Percentiles rank a stretch among this genome's conserved stretches.
These are phyloP conservation scores for Strobilomyces echinocephalus DNA, from an alignment of 768 basidiomycete species.

Conservation along the genomic window DNA sequence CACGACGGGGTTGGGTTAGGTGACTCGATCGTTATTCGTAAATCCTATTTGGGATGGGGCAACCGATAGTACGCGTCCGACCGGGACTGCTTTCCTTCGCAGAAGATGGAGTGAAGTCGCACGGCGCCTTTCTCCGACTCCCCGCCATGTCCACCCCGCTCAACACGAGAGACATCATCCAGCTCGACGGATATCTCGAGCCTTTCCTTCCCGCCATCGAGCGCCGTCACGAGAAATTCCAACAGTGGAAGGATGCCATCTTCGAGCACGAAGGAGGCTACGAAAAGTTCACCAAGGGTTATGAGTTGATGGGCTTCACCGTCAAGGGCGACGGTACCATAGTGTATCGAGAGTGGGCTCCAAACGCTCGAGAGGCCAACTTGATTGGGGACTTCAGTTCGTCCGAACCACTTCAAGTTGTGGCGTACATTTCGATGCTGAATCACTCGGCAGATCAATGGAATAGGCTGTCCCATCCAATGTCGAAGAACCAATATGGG, in stretches of 20 bases:
- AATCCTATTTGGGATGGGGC: slow-evolving; percentile 12
- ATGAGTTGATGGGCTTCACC: slow-evolving; percentile 66
- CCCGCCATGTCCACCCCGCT: slow-evolving; percentile 34
- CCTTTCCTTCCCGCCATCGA: slow-evolving; percentile 67
- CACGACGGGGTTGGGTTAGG: slow-evolving; percentile 58
- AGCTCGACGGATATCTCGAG: slow-evolving; percentile 70
- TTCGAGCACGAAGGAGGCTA: slow-evolving; percentile 79
- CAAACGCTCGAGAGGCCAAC: slow-evolving; percentile 75
- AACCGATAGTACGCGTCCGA: no score
- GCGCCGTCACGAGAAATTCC: slow-evolving; percentile 62
- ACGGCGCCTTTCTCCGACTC: not conserved
- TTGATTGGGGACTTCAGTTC: slow-evolving; percentile 96
- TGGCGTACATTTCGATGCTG: not conserved
- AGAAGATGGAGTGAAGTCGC: not conserved
- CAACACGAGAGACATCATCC: slow-evolving; percentile 52
- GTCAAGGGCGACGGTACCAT: slow-evolving; percentile 63
- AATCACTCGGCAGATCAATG: slow-evolving; percentile 61
- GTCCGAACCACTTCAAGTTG: slow-evolving; percentile 35
- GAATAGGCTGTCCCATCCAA: slow-evolving; percentile 79
- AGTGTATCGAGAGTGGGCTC: slow-evolving; percentile 94
- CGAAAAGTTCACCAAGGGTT: slow-evolving; percentile 57
- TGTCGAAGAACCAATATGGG: slow-evolving; percentile 82
- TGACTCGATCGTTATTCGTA: slow-evolving; percentile 1
- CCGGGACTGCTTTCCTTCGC: not conserved
- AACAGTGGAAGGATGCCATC: slow-evolving; percentile 73